phyloP scores from a whole-genome alignment of 139 green algal species.

The Mesotaenium endlicherianum region DNA sequence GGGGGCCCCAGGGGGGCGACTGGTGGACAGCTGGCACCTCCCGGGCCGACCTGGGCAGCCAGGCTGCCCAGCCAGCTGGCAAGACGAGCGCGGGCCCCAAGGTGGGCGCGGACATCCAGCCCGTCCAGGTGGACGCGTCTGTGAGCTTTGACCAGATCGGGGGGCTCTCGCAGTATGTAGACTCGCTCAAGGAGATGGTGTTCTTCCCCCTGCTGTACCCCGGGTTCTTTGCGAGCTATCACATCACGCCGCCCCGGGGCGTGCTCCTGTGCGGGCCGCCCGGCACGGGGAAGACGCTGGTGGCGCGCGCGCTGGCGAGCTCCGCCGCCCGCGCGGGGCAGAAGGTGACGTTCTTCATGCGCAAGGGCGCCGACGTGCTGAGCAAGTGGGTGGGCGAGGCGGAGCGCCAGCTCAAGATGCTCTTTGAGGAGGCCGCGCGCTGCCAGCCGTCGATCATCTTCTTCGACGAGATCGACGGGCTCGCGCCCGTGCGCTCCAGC shows the following conservation, averaged over 20 bases:
- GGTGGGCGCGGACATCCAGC: conserved; percentile 71
- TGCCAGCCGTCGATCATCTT: conserved; percentile 80
- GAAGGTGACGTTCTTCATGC: conserved; percentile 92
- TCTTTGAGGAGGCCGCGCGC: conserved; percentile 88
- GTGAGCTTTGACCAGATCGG: conserved; percentile 86
- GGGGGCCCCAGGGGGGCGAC: conserved; percentile 44
- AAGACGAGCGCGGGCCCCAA: conserved; percentile 50
- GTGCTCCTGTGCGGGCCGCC: conserved; percentile 92
- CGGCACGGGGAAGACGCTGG: conserved; percentile 92
- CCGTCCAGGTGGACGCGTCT: conserved; percentile 78
- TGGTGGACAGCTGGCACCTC: neutral
- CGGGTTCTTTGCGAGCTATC: conserved; percentile 86
- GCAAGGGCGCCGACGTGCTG: conserved; percentile 91
- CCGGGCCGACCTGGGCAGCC: neutral
- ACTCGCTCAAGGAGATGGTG: conserved; percentile 93
- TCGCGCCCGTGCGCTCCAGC: conserved; percentile 75
- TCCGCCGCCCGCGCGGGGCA: conserved; percentile 62
- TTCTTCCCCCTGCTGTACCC: conserved; percentile 94
- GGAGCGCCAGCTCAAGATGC: conserved; percentile 83
- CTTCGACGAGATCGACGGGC: conserved; percentile 84
- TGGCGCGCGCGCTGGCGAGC: conserved; percentile 84
- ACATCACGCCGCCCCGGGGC: conserved; percentile 77
- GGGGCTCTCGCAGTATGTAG: conserved; percentile 81
- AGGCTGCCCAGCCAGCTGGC: neutral
- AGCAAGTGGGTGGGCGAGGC: conserved; percentile 95